Evolutionary conservation across 176 grass and related monocot species (phyloP), one percentile per base, ranked within the genome.

Genomic region (Cymbopogon citratus): DNA sequence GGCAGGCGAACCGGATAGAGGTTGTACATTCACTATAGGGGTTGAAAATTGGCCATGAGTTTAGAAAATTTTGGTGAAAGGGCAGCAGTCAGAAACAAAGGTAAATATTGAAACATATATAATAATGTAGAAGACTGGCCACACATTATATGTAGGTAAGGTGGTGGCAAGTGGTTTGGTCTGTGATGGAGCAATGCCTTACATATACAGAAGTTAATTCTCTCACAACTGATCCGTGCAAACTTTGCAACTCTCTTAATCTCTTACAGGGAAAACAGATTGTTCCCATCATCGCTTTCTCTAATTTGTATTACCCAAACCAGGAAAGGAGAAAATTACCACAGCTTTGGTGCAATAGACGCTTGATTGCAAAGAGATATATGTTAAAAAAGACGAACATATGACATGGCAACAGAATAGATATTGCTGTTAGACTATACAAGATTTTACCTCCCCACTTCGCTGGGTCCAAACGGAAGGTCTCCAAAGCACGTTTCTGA

Each of bases 381-480:
- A 71, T 13, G 27, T 66, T 13, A 9, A 9, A 57, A 79, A 48
- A 44, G n/a, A 64, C 6, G 59, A 33, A 66, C 59, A 66, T 23
- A 66, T 73, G 54, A 54, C 36, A 40, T 62, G 38, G 52, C 31
- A 74, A 52, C 5, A 60, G 31, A 49, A 62, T 18, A 80, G 41
- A 14, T 14, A 41, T 12, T 16, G 56, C 9, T 57, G 26, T 25
- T 15, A 54, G 5, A 52, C 33, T 76, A 65, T 19, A 66, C 60
- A 84, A 75, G 33, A 52, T 36, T 40, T 87, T 88, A 99, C 97
- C 93, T 93, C 97, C 97, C 97, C 97, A 99, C 77, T 99, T 95
- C n/a, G 35, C 91, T 10, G 97, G 91, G 75, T 99, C 97, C 52
- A 99, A 84, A 28, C 52, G 83, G 70, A 99, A 99, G 15, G 91